Evolutionary conservation across 1,284 basidiomycete genomes (phyloP).

Genomic region (Cryptococcus sp.): DNA sequence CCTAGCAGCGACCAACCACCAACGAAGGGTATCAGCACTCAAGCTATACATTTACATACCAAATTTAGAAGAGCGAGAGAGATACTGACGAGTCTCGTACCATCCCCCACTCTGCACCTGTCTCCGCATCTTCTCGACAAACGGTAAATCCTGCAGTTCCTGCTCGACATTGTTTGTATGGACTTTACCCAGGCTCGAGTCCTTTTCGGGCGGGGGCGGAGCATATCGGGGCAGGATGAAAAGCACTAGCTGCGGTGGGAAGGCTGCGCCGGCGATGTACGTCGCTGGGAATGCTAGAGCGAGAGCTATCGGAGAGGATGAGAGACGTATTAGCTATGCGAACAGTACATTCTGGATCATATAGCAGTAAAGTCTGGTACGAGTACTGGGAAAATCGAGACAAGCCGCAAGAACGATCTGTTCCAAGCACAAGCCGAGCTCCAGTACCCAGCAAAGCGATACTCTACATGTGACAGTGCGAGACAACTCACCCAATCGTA

Average conservation of each 20-base stretch:
- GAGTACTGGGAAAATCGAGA: no score
- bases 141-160: constrained; percentile 65
- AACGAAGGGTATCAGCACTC: background rate
- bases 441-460: no score
- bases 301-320: constrained; percentile 23
- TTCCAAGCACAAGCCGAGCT: no score
- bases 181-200: constrained; percentile 64
- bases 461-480: no score
- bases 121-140: constrained; percentile 59
- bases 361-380: no score
- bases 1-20: constrained; percentile 52
- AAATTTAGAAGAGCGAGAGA: background rate
- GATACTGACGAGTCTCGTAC: constrained; percentile 53
- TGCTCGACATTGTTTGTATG: constrained; percentile 68
- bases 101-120: constrained; percentile 33
- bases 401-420: no score
- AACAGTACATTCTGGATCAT: background rate
- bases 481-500: no score
- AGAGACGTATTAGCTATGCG: background rate
- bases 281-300: constrained; percentile 41
- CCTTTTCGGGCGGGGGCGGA: constrained; percentile 65
- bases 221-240: constrained; percentile 71
- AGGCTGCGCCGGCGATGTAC: constrained; percentile 61
- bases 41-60: background rate
- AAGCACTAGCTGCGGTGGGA: constrained; percentile 63